phyloP scores from a whole-genome alignment of 75 land plant genomes.

The Selaginella tamariscina region DNA sequence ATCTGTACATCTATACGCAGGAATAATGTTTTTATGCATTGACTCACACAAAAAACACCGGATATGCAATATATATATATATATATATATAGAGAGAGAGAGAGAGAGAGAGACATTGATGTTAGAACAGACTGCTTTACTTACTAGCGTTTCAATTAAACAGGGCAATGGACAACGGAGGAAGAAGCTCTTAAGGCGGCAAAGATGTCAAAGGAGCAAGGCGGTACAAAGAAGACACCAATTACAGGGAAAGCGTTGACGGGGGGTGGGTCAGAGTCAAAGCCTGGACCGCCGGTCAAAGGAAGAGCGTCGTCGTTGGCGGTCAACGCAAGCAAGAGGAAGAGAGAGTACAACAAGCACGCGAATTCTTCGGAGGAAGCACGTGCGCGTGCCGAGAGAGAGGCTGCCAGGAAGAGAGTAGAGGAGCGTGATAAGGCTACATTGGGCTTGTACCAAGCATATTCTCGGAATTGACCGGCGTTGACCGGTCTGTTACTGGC shows the following conservation, averaged over 20 bases:
- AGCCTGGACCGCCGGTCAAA: constrained; percentile 40
- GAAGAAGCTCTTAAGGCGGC: constrained; percentile 42
- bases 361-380: constrained; percentile 56
- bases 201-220: background rate
- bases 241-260: no score
- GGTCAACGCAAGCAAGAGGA: constrained; percentile 47
- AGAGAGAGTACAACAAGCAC: constrained; percentile 49
- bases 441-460: constrained; percentile 61
- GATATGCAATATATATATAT: no score
- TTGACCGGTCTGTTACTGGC: no score
- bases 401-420: constrained; percentile 79
- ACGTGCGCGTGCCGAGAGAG: constrained; percentile 70
- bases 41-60: no score
- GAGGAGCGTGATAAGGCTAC: constrained; percentile 69
- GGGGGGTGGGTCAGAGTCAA: no score
- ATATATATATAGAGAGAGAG: no score
- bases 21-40: no score
- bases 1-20: no score
- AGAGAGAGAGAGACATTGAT: no score
- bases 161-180: constrained; percentile 66
- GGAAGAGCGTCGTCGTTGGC: constrained; percentile 68
- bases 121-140: no score
- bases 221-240: background rate
- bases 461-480: no score
- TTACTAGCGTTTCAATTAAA: background rate